These are phyloP conservation scores for Cardamine resedifolia DNA, from an alignment of 345 rosid genomes.

Conservation along the genomic window DNA sequence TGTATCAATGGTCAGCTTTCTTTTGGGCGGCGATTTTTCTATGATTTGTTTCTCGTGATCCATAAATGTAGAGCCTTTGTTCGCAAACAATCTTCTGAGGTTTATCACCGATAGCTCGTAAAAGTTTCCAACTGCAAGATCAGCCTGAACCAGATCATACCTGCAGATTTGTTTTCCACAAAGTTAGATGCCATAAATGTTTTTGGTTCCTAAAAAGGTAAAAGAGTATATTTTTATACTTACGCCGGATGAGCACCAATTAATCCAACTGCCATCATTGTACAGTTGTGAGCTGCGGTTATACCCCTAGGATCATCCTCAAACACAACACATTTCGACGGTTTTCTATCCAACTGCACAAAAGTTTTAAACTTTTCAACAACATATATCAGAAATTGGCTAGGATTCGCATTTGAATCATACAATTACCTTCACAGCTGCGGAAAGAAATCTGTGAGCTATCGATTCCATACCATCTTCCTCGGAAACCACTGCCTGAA, in stretches of 20 bases:
- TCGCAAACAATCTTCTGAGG: slow-evolving; percentile 81
- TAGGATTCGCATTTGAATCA: neutral
- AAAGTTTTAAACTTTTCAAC: neutral
- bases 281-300: slow-evolving; percentile 94
- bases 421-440: slow-evolving; percentile 76
- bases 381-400: neutral
- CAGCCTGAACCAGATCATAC: slow-evolving; percentile 94
- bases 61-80: slow-evolving; percentile 91
- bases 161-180: slow-evolving; percentile 44
- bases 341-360: slow-evolving; percentile 88
- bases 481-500: slow-evolving; percentile 82
- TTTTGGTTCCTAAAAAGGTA: neutral
- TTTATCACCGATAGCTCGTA: slow-evolving; percentile 91
- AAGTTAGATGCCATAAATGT: neutral
- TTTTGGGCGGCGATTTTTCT: slow-evolving; percentile 69
- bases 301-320: slow-evolving; percentile 93
- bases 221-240: slow-evolving; percentile 24
- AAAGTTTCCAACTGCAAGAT: slow-evolving; percentile 75
- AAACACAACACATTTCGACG: slow-evolving; percentile 89
- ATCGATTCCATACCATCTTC: slow-evolving; percentile 99
- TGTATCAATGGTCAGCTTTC: slow-evolving; percentile 86
- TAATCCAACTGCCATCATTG: slow-evolving; percentile 94
- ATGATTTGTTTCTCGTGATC: slow-evolving; percentile 77
- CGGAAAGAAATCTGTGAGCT: slow-evolving; percentile 91
- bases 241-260: slow-evolving; percentile 93